Percentiles rank a stretch among this genome's conserved stretches.
Conservation (phyloP, 2,329 filamentous ascomycete species). For the Fusarium falciforme region DNA sequence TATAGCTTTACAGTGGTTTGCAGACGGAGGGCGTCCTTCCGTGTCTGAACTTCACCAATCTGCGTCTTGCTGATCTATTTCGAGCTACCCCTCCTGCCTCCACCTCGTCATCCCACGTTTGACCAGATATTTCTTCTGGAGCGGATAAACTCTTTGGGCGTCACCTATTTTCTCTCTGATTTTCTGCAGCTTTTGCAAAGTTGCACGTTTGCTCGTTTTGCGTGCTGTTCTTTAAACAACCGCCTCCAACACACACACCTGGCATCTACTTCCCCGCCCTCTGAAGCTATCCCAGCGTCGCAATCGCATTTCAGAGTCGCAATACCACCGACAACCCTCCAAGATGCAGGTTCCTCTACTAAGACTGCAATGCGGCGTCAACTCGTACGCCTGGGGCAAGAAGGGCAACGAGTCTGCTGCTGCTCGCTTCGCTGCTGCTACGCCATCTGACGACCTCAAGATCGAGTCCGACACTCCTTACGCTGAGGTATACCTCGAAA, state of each 20-base stretch:
- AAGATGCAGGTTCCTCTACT: conserved; percentile 82
- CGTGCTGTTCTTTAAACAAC: neutral
- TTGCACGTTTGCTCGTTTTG: neutral
- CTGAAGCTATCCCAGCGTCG: conserved; percentile 5
- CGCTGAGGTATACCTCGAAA: conserved; percentile 74
- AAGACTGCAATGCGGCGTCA: conserved; percentile 89
- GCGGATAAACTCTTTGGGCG: neutral
- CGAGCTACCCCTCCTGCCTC: conserved; percentile 1
- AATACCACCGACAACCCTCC: neutral
- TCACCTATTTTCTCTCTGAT: neutral
- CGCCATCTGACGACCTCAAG: conserved; percentile 77
- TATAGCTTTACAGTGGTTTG: conserved; percentile 13
- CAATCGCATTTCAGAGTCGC: conserved; percentile 1
- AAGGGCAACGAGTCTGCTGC: conserved; percentile 87
- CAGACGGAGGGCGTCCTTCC: neutral
- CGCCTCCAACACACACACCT: neutral
- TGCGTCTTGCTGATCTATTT: neutral
- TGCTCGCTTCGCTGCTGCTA: conserved; percentile 89
- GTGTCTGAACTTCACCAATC: neutral
- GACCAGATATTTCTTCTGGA: neutral
- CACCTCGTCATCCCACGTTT: conserved; percentile 14
- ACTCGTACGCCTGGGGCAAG: conserved; percentile 99
- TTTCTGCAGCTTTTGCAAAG: neutral
- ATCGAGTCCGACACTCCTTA: conserved; percentile 92
- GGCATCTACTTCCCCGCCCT: neutral